Conservation (phyloP, 208 protist species). For the Herpetomonas samuelpessoai region DNA sequence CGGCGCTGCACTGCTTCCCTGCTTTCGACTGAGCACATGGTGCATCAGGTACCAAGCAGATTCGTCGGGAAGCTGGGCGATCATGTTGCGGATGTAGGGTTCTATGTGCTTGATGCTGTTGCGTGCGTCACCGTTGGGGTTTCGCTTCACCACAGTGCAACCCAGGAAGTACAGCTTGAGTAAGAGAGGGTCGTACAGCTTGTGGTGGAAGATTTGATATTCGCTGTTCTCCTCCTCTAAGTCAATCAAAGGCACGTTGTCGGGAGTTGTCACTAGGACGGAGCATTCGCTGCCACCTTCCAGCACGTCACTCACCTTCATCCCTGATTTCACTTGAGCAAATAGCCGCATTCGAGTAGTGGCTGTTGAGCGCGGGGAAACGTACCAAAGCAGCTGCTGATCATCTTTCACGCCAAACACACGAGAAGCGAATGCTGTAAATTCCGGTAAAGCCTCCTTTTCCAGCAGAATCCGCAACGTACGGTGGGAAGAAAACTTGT, state of each 20-base stretch:
- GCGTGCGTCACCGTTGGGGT: constrained; percentile 20
- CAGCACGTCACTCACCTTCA: constrained; percentile 64
- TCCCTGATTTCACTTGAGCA: constrained; percentile 37
- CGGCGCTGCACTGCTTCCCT: neutral
- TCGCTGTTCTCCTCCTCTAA: constrained; percentile 22
- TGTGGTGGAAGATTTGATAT: constrained; percentile 81
- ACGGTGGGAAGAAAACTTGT: constrained; percentile 56
- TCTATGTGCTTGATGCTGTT: constrained; percentile 47
- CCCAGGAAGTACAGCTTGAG: constrained; percentile 73
- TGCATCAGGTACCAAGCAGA: constrained; percentile 35
- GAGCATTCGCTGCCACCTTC: constrained; percentile 62
- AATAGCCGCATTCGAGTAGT: constrained; percentile 29
- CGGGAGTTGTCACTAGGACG: constrained; percentile 54
- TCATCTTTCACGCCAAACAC: constrained; percentile 29
- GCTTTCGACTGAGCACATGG: constrained; percentile 18
- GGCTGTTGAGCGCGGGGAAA: constrained; percentile 19
- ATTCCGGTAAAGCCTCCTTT: constrained; percentile 53
- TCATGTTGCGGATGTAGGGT: constrained; percentile 45
- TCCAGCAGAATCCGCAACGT: constrained; percentile 62
- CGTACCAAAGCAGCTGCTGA: constrained; percentile 66
- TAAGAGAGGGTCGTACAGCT: constrained; percentile 79
- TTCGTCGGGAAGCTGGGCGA: constrained; percentile 46
- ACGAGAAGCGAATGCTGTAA: constrained; percentile 45
- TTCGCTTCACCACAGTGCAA: constrained; percentile 54
- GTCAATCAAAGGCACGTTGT: constrained; percentile 36